Base-by-base conservation (phyloP, 148 eudicot species). In the Pouteria glomerata region DNA sequence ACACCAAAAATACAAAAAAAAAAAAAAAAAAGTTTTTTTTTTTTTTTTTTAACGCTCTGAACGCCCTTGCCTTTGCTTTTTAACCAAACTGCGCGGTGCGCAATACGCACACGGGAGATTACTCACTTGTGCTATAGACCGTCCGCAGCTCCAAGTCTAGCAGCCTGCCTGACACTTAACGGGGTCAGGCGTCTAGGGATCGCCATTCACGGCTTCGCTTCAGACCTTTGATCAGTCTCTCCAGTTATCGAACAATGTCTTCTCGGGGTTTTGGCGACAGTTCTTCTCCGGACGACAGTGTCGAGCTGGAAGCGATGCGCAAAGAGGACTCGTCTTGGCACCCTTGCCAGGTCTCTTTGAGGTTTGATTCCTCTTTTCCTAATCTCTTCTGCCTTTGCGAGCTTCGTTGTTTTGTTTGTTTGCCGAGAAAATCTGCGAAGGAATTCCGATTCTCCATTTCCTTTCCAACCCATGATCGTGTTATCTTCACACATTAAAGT, bases 271-370 rank as follows among this genome's bases (percentile, higher is more conserved):
- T 10, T 21, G 26, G 33, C 34, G 19, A 39, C 51, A 2, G 29
- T 27, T 7, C 5, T 13, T 18, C 74, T 3, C 29, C 65, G 30
- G 65, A 62, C 63, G 83, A 24, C 48, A 52, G 23, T 48, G 68
- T 79, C 26, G 73, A 84, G 67, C 85, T 85, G 19, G 88, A 84
- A 76, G 83, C 79, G 48, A 75, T 80, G 83, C 85, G 84, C 69
- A 77, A 45, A 74, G 50, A 71, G 58, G 82, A 79, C 65, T 74
- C 60, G 47, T 87, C 91, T 76, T 87, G 91, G 91, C 88, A 87
- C 58, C 86, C 86, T 19, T 87, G 91, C 77, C 81, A 72, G 62
- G 80, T 87, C 45, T 87, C 86, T 73, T 78, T 84, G 70, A 63
- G 87, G 90, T 86, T 41, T 0, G 24, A 13, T 26, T 29, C 65